These are phyloP conservation scores for Colletotrichum spaethianum DNA, from an alignment of 2,329 filamentous ascomycete species.

Conservation along the genomic window DNA sequence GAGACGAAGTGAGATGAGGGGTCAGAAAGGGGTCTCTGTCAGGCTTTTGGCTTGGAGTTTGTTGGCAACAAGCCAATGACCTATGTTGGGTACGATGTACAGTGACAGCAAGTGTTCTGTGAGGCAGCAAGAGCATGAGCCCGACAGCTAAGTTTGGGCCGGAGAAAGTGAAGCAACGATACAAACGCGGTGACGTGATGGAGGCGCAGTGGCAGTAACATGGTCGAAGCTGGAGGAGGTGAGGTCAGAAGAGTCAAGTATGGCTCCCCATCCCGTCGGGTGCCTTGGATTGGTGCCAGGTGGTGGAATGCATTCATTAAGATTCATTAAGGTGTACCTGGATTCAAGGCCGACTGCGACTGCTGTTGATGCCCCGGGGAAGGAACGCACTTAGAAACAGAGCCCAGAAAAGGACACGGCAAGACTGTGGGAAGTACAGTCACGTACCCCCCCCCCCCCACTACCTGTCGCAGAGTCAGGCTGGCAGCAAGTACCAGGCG, in stretches of 20 bases:
- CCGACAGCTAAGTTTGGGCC: slow-evolving; percentile 1
- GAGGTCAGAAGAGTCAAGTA: neutral
- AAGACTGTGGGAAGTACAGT: neutral
- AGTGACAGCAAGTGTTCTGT: neutral
- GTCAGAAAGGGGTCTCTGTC: slow-evolving; percentile 1
- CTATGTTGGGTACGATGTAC: neutral
- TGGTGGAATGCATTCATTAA: neutral
- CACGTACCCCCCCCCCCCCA: slow-evolving; percentile 1
- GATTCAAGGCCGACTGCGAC: slow-evolving; percentile 1
- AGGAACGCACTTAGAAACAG: slow-evolving; percentile 15
- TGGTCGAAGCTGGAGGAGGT: neutral
- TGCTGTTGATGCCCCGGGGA: neutral
- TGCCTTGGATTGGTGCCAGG: slow-evolving; percentile 2
- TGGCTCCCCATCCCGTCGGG: neutral
- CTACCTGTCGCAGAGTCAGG: slow-evolving; percentile 28
- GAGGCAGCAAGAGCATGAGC: neutral
- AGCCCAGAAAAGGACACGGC: neutral
- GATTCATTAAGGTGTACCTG: neutral
- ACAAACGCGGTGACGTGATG: slow-evolving; percentile 2
- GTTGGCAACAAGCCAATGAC: neutral
- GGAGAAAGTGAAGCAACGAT: neutral
- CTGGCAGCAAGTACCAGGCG: neutral
- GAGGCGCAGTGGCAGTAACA: neutral
- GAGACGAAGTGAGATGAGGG: slow-evolving; percentile 34
- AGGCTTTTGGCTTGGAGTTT: slow-evolving; percentile 16